Evolutionary conservation across 768 basidiomycete species (phyloP), one percentile per base, ranked within the genome.

Genomic region (Lactarius hatsudake): DNA sequence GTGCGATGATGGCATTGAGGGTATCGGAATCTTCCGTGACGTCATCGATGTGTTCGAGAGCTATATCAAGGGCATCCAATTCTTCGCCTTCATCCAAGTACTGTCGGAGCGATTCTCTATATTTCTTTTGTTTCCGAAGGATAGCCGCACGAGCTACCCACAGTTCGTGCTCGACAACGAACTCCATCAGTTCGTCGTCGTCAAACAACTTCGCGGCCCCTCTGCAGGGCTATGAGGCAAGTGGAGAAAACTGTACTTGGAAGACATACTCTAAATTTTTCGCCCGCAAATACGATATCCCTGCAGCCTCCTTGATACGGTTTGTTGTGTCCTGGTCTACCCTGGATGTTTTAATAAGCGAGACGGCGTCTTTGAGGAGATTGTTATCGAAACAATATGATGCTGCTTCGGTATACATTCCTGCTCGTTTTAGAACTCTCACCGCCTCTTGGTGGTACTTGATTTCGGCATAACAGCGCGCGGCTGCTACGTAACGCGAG

Each of bases 171-270:
- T 84, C 80, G 62, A 87, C 82, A 20, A 86, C 78, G 65, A 85
- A 90, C 43, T 82, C 81, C n/a, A 87, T 69, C 18, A 87, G 67
- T 23, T 79, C 84, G 23, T 89, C 83, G 0, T 79, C 75, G 0
- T 80, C 77, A 66, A 90, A 90, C 3, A 90, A 72, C 9, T 74
- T 68, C 63, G 76, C 62, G 28, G 81, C 81, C 73, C 82, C 76
- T 28, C 89, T 89, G 70, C 12, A 55, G 51, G 40, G 48, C 10
- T n/a, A 15, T 43, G 28, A 63, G 48, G 60, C 9, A 1, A 36
- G 5, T 56, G 55, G 12, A 34, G 17, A 59, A 20, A 26, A 26
- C n/a, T 18, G 15, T 17, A 23, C 40, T 57, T 38, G 43, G 8
- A 43, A 48, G 51, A 67, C 66, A 38, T 60, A 67, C 66, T 63